These are phyloP conservation scores for Xylaria acuta DNA, from an alignment of 495 filamentous ascomycete genomes.

Conservation along the genomic window DNA sequence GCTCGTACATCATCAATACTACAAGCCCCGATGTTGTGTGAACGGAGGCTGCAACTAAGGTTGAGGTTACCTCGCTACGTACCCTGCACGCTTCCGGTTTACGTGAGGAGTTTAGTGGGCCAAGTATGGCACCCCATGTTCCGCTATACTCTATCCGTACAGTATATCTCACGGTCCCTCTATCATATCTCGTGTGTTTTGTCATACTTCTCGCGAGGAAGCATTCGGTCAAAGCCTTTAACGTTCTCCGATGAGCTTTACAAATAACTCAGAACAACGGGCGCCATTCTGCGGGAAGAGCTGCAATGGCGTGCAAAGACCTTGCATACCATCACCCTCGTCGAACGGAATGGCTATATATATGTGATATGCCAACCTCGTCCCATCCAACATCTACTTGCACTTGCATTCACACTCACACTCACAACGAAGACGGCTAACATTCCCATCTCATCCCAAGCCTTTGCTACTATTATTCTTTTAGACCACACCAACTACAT, in stretches of 20 bases:
- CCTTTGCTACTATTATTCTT: not conserved
- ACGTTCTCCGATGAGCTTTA: not conserved
- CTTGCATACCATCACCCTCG: not conserved
- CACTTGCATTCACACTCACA: not conserved
- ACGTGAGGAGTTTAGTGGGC: not conserved
- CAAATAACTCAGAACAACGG: not conserved
- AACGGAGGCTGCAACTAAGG: not conserved
- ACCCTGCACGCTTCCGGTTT: not conserved
- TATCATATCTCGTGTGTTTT: not conserved
- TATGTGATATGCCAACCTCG: not conserved
- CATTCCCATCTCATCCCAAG: not conserved
- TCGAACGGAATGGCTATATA: slow-evolving; percentile 15
- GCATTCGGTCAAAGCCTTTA: not conserved
- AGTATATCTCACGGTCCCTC: not conserved
- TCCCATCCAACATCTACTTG: not conserved
- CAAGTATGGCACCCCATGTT: slow-evolving; percentile 16
- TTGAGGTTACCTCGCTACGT: not conserved
- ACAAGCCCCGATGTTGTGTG: not conserved
- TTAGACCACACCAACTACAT: not conserved
- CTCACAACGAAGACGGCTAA: not conserved
- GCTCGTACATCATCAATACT: not conserved
- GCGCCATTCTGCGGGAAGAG: not conserved
- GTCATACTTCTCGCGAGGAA: not conserved
- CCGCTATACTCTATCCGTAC: not conserved
- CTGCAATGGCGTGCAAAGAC: not conserved